These are phyloP conservation scores for Chaetomium olivaceum DNA, from an alignment of 2,329 filamentous ascomycete species.

Conservation along the genomic window DNA sequence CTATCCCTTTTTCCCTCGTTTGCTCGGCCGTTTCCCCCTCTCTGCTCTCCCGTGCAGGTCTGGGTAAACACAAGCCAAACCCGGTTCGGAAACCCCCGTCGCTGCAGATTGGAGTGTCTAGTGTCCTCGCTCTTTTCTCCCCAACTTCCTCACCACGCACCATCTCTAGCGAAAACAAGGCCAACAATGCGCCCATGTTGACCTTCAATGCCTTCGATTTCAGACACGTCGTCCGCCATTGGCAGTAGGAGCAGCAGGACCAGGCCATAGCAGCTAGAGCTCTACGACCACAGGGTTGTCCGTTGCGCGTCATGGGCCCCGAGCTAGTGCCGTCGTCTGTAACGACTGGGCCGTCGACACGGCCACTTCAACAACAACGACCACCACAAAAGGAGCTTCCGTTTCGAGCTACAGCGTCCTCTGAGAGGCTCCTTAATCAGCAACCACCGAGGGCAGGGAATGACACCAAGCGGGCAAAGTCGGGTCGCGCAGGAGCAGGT, in stretches of 20 bases:
- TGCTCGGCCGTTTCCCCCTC: conserved; percentile 5
- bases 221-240: conserved; percentile 23
- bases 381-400: conserved; percentile 24
- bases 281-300: conserved; percentile 16
- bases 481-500: conserved; percentile 20
- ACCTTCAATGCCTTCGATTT: conserved; percentile 32
- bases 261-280: conserved; percentile 21
- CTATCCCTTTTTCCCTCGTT: conserved; percentile 17
- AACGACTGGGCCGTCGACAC: conserved; percentile 25
- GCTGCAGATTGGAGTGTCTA: not conserved
- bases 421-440: conserved; percentile 21
- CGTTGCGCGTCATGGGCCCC: conserved; percentile 29
- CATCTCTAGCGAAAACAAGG: conserved; percentile 3
- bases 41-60: conserved; percentile 2
- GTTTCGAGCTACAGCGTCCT: conserved; percentile 23
- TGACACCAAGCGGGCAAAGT: conserved; percentile 30
- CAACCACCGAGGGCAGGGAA: conserved; percentile 29
- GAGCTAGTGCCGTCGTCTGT: conserved; percentile 27
- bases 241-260: conserved; percentile 26
- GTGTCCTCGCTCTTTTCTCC: not conserved
- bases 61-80: conserved; percentile 19
- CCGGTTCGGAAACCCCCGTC: not conserved
- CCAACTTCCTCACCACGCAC: not conserved
- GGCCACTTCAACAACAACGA: conserved; percentile 26
- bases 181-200: conserved; percentile 18